These are phyloP conservation scores for Colletotrichum orbiculare DNA, from an alignment of 2,329 filamentous ascomycete species.

Conservation along the genomic window DNA sequence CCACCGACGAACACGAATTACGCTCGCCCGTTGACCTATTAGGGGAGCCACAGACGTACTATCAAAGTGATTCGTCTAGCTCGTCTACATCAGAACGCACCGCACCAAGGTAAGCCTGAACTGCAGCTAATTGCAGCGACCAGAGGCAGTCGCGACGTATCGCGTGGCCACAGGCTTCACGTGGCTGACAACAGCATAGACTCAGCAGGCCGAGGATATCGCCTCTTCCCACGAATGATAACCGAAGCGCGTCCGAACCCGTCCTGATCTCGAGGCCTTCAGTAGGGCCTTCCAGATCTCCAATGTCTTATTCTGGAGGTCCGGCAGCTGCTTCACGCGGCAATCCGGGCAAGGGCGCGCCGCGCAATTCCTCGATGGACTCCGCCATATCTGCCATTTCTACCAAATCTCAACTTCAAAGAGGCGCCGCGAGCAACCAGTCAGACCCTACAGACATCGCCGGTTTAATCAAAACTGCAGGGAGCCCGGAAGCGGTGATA, in stretches of 20 bases:
- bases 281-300: conserved; percentile 51
- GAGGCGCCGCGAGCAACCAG: conserved; percentile 67
- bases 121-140: neutral
- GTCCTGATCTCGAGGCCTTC: conserved; percentile 55
- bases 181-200: conserved; percentile 16
- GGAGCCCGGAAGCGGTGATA: conserved; percentile 89
- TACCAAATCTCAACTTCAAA: conserved; percentile 66
- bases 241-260: conserved; percentile 56
- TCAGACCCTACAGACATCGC: conserved; percentile 80
- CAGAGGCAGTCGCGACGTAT: neutral
- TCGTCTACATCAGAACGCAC: conserved; percentile 46
- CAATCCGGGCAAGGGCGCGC: conserved; percentile 54
- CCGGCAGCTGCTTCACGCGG: conserved; percentile 53
- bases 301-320: conserved; percentile 60
- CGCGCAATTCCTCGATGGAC: conserved; percentile 89
- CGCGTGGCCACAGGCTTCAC: conserved; percentile 20
- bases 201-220: conserved; percentile 43
- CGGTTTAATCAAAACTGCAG: conserved; percentile 83
- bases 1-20: conserved; percentile 39
- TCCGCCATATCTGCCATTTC: conserved; percentile 88
- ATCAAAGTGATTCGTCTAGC: conserved; percentile 51
- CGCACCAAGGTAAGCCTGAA: conserved; percentile 45
- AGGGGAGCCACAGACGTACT: conserved; percentile 45
- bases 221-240: conserved; percentile 59
- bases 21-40: conserved; percentile 36